Conservation (phyloP, 192 early-diverging fungal species). For the Geranomyces michiganensis region DNA sequence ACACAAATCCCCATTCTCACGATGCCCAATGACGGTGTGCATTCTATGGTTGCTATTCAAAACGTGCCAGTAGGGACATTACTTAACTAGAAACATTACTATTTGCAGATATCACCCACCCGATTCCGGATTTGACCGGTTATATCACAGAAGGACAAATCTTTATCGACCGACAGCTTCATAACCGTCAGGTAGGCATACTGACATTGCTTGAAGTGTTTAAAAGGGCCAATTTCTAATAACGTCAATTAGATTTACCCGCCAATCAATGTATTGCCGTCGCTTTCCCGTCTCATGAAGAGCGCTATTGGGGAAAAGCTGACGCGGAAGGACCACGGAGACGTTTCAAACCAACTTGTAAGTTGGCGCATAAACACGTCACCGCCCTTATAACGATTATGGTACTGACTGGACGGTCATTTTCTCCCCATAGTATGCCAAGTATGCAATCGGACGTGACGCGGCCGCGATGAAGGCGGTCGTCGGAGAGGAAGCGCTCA, state of each 20-base stretch:
- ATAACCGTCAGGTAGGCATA: slow-evolving; percentile 81
- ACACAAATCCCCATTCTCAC: slow-evolving; percentile 99
- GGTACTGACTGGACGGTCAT: neutral
- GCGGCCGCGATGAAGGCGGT: slow-evolving; percentile 99
- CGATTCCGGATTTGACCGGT: slow-evolving; percentile 99
- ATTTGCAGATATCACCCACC: slow-evolving; percentile 90
- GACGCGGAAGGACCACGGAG: slow-evolving; percentile 97
- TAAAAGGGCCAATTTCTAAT: neutral
- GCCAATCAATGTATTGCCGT: slow-evolving; percentile 98
- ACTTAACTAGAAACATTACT: neutral
- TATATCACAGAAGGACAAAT: slow-evolving; percentile 99
- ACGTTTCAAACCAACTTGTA: slow-evolving; percentile 97
- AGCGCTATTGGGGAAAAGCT: slow-evolving; percentile 97
- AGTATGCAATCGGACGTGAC: slow-evolving; percentile 98
- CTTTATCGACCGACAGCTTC: slow-evolving; percentile 96
- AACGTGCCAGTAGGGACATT: neutral
- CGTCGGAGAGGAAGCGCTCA: slow-evolving; percentile 98
- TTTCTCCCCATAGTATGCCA: slow-evolving; percentile 73
- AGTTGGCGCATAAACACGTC: neutral
- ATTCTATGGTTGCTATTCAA: neutral
- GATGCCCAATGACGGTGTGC: slow-evolving; percentile 96
- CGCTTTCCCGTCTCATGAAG: slow-evolving; percentile 99
- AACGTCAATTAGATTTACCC: slow-evolving; percentile 78
- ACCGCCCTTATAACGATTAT: neutral
- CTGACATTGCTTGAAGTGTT: neutral